Base-by-base conservation (phyloP, 495 filamentous ascomycete species). In the Acidomyces sp. region DNA sequence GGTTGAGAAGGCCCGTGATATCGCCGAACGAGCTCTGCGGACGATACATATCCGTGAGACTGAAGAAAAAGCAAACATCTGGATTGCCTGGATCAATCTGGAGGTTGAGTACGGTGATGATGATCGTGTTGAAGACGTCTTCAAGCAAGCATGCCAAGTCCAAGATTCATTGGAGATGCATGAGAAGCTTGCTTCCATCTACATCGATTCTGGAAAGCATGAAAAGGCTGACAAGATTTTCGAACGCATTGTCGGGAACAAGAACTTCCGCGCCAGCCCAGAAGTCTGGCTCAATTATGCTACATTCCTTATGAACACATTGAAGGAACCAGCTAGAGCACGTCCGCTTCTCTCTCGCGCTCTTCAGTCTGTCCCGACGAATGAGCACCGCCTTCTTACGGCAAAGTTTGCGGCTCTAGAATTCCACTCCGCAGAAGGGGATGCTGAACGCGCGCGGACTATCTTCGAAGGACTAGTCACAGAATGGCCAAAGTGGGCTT, bases 241-340 rank as follows among this genome's bases (percentile, higher is more conserved):
- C 69, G 77, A 82, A 55, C 62, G 69, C 21, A 77, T 88, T 47
- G 64, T 85, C 54, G 90, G 88, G 65, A 90, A 85, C 60, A 93
- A 88, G 62, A 29, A 47, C 22, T 77, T 87, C 51, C 78, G 74
- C 45, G 70, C 74, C 34, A 74, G 75, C 9, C 77, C 79, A 13
- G 68, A 78, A 33, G 75, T 95, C 58, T 95, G 83, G 78, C 64
- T 84, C 65, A 95, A 95, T 67, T 94, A 94, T 61, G 88, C 87
- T 30, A 81, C 77, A 54, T 94, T 94, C 75, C 71, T 96, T 27
- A 77, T 88, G 63, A 72, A 74, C 37, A 78, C 69, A 19, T 60
- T 72, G 33, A 65, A 70, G 43, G 66, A 71, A n/a, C 74, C 82
- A 0, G 76, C 79, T 15, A 73, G 78, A 22, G 87, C 79, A 11